Conservation (phyloP, 305 asterid species). For the Fraxinus sp. region DNA sequence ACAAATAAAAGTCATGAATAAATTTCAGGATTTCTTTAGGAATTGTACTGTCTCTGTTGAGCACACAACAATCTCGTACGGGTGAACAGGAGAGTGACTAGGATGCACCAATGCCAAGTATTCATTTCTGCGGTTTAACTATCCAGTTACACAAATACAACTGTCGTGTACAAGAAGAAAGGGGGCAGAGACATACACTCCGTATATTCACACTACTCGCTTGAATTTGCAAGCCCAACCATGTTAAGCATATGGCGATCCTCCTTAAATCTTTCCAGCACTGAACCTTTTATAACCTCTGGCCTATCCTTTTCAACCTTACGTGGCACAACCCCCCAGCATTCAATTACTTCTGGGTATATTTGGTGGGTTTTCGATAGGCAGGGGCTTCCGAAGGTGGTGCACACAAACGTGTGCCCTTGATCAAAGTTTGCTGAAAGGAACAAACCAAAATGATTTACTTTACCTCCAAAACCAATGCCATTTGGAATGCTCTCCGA, state of each 20-base stretch:
- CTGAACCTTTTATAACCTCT: slow-evolving; percentile 53
- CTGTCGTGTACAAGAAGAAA: background rate
- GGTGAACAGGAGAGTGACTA: background rate
- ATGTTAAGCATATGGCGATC: slow-evolving; percentile 84
- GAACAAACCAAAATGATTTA: slow-evolving; percentile 70
- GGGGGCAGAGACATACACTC: background rate
- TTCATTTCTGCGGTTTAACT: background rate
- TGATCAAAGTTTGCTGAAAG: slow-evolving; percentile 74
- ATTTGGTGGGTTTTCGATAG: slow-evolving; percentile 49
- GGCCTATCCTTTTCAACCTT: slow-evolving; percentile 38
- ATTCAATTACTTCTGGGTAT: slow-evolving; percentile 70
- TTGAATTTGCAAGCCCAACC: slow-evolving; percentile 91
- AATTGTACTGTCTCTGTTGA: background rate
- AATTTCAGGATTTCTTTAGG: background rate
- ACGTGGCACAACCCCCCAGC: slow-evolving; percentile 64
- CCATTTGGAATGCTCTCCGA: slow-evolving; percentile 96
- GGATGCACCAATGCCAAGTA: background rate
- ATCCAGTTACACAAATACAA: background rate
- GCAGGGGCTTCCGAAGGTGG: slow-evolving; percentile 78
- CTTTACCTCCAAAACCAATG: slow-evolving; percentile 84
- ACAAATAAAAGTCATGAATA: background rate
- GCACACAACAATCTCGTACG: background rate
- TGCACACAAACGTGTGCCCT: slow-evolving; percentile 74
- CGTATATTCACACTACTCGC: slow-evolving; percentile 35
- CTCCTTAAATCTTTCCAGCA: slow-evolving; percentile 83